Evolutionary conservation across 2,329 filamentous ascomycete species (phyloP).

Genomic region (Penicillium thymicola): DNA sequence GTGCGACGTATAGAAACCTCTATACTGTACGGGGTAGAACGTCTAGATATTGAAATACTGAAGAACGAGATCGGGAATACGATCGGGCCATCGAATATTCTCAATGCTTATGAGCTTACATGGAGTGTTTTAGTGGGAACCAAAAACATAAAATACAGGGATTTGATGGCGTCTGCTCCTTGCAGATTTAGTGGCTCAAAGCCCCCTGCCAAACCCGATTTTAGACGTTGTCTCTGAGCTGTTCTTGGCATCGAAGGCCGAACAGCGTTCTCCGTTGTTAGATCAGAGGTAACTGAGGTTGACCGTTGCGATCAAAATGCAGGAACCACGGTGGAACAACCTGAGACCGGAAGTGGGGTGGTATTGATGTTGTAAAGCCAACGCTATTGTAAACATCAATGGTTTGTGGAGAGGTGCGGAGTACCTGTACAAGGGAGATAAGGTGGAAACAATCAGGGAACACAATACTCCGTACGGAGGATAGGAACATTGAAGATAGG

Average conservation of each 20-base stretch:
- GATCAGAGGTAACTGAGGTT: neutral
- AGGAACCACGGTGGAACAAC: neutral
- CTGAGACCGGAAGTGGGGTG: neutral
- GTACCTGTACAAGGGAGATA: neutral
- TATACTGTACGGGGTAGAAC: neutral
- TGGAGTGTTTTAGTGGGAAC: neutral
- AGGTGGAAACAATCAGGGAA: neutral
- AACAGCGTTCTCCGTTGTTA: neutral
- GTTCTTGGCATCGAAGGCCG: neutral
- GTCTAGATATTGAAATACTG: neutral
- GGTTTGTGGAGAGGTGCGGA: neutral
- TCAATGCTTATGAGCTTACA: neutral
- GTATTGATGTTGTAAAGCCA: neutral
- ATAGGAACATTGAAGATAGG: neutral
- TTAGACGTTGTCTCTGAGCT: neutral
- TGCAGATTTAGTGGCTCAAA: neutral
- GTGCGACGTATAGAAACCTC: neutral
- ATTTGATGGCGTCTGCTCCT: constrained; percentile 2
- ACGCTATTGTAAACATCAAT: neutral
- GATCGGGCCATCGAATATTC: neutral
- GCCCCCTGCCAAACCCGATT: neutral
- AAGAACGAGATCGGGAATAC: neutral
- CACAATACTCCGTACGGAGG: neutral
- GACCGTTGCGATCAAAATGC: neutral
- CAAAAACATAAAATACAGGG: neutral